phyloP scores from a whole-genome alignment of 176 grass and related monocot genomes.

The Zizania latifolia region DNA sequence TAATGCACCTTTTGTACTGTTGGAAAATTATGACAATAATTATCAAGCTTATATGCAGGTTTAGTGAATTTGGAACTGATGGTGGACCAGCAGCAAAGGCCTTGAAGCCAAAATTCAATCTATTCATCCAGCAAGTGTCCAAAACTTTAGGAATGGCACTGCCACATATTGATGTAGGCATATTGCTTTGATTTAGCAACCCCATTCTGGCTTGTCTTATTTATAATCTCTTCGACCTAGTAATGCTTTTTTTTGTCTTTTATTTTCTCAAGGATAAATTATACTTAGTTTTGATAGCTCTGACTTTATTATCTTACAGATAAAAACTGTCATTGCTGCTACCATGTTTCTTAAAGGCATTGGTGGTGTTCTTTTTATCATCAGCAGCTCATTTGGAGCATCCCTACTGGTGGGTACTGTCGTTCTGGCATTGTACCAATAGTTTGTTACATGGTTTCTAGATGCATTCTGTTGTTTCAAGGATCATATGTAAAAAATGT shows the following conservation, averaged over 20 bases:
- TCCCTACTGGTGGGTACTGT: conserved; percentile 40
- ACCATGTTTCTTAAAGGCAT: conserved; percentile 66
- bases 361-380: conserved; percentile 60
- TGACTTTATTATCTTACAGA: conserved; percentile 22
- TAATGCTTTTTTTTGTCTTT: too few species aligned
- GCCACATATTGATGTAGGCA: conserved; percentile 54
- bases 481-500: neutral
- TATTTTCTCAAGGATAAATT: too few species aligned
- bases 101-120: conserved; percentile 60
- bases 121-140: conserved; percentile 45
- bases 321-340: conserved; percentile 48
- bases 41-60: conserved; percentile 33
- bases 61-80: conserved; percentile 63
- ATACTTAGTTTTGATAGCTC: neutral
- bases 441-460: too few species aligned
- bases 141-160: conserved; percentile 25
- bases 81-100: conserved; percentile 62
- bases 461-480: neutral
- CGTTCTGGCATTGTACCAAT: neutral
- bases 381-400: conserved; percentile 66
- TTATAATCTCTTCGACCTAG: neutral
- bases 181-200: neutral
- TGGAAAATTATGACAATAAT: neutral
- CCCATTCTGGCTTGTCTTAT: neutral
- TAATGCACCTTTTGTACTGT: neutral